These are phyloP conservation scores for Byssochlamys sp. DNA, from an alignment of 2,329 filamentous ascomycete genomes.

Conservation along the genomic window DNA sequence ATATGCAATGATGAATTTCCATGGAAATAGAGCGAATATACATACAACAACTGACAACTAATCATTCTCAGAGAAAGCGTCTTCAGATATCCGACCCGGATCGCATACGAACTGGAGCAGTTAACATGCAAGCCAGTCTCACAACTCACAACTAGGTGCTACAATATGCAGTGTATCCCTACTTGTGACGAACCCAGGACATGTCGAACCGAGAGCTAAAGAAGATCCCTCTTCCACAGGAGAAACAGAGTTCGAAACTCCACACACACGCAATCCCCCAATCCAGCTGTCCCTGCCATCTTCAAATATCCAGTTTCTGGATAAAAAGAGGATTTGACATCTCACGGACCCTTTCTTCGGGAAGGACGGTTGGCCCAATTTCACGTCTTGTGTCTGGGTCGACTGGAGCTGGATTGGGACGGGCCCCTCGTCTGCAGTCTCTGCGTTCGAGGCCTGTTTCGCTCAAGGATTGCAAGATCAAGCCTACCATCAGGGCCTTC, in stretches of 20 bases:
- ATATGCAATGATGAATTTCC: too few relatives aligned
- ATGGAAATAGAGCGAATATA: too few relatives aligned
- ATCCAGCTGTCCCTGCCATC: conserved; percentile 26
- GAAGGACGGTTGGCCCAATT: conserved; percentile 28
- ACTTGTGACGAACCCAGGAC: background rate
- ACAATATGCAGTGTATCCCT: too few relatives aligned
- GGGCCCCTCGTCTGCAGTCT: conserved; percentile 2
- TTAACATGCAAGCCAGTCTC: too few relatives aligned
- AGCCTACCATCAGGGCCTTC: conserved; percentile 30
- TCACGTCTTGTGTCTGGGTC: conserved; percentile 35
- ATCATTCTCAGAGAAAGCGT: too few relatives aligned
- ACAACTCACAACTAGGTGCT: too few relatives aligned
- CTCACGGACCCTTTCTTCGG: conserved; percentile 23
- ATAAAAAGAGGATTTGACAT: background rate
- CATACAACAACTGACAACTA: too few relatives aligned
- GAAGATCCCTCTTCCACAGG: background rate
- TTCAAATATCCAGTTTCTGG: background rate
- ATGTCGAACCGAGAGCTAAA: background rate
- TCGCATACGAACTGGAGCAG: background rate
- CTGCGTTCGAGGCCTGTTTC: background rate
- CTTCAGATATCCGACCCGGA: too few relatives aligned
- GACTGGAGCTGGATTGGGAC: conserved; percentile 4
- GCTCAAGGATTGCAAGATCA: conserved; percentile 26
- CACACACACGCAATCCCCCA: conserved; percentile 19
- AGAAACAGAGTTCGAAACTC: background rate